Base-by-base conservation (phyloP, 2,329 filamentous ascomycete genomes). In the Scedosporium boydii region DNA sequence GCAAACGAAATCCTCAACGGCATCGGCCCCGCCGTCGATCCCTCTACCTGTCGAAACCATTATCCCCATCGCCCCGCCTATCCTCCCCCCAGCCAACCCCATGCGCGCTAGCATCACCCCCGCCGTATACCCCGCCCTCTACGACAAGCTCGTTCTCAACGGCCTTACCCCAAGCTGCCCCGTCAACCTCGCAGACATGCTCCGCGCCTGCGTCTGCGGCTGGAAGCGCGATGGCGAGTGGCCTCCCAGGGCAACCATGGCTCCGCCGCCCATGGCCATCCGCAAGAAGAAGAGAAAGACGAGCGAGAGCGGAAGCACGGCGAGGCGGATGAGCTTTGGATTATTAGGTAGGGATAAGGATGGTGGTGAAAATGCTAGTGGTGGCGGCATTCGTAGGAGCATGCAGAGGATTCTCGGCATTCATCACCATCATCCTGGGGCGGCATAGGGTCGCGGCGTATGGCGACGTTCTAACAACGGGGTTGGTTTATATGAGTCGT, bases 211-310 rank as follows among this genome's bases (percentile, higher is more conserved):
- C 66, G 92, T 98, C 0, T 82, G 88, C 29, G 93, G 93, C 53
- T 97, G 93, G 93, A 96, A 96, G 74, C 83, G 90, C 48, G 91
- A 95, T 69, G 93, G 92, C 16, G 91, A 96, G 73, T 98, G 93
- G 93, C 93, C 93, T 4, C 91, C 90, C 1, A 85, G 84, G 67
- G 73, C 80, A 0, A 76, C 77, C 18, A 51, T 69, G 81, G 57
- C 68, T 78, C 56, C 78, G 83, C 69, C 72, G 80, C 65, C 76
- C 62, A 75, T 76, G 3, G 74, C 72, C 3, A 69, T 73, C 10
- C 74, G 75, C 46, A 78, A 75, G 67, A 78, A 73, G 71, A 79
- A 74, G 66, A 71, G 72, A 69, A 72, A 72, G 18, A 69, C 67
- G 6, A 53, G 65, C 18, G 66, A 69, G 61, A 56, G 56, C 66